Conservation (phyloP, 2,329 filamentous ascomycete genomes). For the Apiospora marii region DNA sequence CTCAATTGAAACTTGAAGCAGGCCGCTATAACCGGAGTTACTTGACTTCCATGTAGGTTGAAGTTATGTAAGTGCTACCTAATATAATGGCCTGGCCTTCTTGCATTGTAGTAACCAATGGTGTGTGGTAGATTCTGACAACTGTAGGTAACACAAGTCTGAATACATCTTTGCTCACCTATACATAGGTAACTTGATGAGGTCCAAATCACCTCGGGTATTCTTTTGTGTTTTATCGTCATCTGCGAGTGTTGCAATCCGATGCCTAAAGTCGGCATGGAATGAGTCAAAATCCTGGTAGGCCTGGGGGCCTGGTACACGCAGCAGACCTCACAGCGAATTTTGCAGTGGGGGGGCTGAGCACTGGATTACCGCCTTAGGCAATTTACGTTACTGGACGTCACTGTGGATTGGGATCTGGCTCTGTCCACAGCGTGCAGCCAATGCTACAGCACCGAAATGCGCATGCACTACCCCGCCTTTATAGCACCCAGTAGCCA, state of each 20-base stretch:
- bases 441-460: slow-evolving; percentile 16
- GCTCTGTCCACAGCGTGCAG: background rate
- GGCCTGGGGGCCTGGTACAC: background rate
- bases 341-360: slow-evolving; percentile 4
- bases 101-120: background rate
- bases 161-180: background rate
- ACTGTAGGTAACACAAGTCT: no score
- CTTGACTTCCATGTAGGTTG: background rate
- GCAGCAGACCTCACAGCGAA: background rate
- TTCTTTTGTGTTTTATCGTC: background rate
- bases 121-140: background rate
- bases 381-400: slow-evolving; percentile 11
- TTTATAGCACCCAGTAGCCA: background rate
- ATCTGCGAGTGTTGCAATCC: background rate
- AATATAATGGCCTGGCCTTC: background rate
- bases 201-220: background rate
- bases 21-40: background rate
- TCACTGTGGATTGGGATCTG: slow-evolving; percentile 15
- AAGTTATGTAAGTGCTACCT: background rate
- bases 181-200: background rate
- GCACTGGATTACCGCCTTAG: background rate
- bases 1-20: background rate
- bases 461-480: slow-evolving; percentile 11
- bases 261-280: background rate
- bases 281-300: slow-evolving; percentile 11